Base-by-base conservation (phyloP, 192 early-diverging fungal species). In the Entomortierella parvispora region DNA sequence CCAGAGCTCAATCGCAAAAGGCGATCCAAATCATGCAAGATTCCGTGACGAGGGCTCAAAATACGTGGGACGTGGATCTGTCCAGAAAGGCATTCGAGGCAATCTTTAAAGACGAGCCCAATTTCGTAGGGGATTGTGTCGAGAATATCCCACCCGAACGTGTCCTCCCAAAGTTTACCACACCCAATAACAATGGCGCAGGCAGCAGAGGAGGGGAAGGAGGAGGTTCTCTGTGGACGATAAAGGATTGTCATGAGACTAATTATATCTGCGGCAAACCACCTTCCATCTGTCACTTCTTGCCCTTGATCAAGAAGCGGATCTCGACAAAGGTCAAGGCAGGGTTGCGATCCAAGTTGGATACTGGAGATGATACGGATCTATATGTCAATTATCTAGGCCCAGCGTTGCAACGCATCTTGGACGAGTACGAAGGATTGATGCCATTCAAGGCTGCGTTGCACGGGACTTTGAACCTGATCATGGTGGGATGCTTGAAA, bases 261-360 rank as follows among this genome's bases (percentile, higher is more conserved):
- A 80, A 88, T 55, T 88, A 86, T 61, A 84, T 86, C 63, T 88
- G 87, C 53, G 87, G 85, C 1, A 88, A 88, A 62, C 85, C 87
- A n/a, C 87, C 87, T n/a, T 84, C 83, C 28, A 84, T 88, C 43
- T 88, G 87, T 59, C 81, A 88, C 53, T 84, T 84, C 53, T 69
- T 88, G 64, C 63, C 71, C 40, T 66, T 75, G 74, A 81, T 85
- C 59, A 76, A 76, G 65, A 42, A n/a, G 1, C 52, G 72, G 64
- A 76, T 76, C 15, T 64, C 57, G 2, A 45, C 47, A 18, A 68
- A 68, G 49, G 10, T 2, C 33, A 63, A 51, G 48, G 15, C 51
- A 11, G 32, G 54, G 8, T 8, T 9, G 53, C 3, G 53, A 44
- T 9, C 11, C 20, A 43, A 2, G 45, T 54, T 0, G 54, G 49